These are phyloP conservation scores for Fusarium cyanostomum DNA, from an alignment of 2,329 filamentous ascomycete genomes.

Conservation along the genomic window DNA sequence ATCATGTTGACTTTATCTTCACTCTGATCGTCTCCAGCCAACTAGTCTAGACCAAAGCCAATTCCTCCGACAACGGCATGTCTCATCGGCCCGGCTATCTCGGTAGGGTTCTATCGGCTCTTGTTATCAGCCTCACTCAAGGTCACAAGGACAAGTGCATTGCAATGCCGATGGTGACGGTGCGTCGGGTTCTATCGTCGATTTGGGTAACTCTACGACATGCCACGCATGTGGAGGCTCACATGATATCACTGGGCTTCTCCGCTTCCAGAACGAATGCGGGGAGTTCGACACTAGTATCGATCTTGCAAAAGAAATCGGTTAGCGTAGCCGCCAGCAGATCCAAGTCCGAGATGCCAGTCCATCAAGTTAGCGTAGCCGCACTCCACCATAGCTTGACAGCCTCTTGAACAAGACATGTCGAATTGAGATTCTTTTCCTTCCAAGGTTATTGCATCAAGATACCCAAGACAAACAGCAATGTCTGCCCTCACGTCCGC, in stretches of 20 bases:
- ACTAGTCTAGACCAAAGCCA: not conserved
- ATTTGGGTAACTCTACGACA: not conserved
- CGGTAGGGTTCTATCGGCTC: not conserved
- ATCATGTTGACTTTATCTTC: not conserved
- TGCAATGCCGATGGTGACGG: not conserved
- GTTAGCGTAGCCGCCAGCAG: conserved; percentile 8
- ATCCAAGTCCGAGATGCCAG: not conserved
- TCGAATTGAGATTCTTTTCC: not conserved
- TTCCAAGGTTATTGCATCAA: not conserved
- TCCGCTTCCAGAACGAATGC: not conserved
- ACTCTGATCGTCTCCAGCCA: not conserved
- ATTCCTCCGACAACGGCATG: conserved; percentile 6
- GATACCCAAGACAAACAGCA: not conserved
- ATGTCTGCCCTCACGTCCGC: conserved; percentile 1
- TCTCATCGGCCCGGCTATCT: not conserved
- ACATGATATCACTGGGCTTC: not conserved
- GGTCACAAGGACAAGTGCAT: conserved; percentile 1
- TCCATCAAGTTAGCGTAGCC: conserved; percentile 5
- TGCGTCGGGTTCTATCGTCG: not conserved
- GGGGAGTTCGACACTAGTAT: not conserved
- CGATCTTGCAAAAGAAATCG: not conserved
- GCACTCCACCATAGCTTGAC: not conserved
- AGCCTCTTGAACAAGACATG: not conserved
- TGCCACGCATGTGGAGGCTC: not conserved
- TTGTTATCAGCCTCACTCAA: not conserved